phyloP scores from a whole-genome alignment of 2,329 filamentous ascomycete genomes.

The Arthrinium phaeospermum region DNA sequence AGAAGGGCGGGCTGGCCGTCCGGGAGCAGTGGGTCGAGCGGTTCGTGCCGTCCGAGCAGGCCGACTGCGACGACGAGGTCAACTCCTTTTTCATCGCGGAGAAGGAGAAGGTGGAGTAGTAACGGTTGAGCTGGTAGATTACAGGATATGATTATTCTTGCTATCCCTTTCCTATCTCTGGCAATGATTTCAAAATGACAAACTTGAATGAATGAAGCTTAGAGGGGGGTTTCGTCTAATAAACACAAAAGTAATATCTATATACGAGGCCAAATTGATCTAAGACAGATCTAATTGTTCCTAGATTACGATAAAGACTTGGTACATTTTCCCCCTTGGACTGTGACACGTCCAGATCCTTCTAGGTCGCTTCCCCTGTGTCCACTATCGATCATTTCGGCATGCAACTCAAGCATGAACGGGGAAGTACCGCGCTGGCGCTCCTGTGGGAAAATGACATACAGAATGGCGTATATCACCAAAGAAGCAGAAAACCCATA shows the following conservation, averaged over 20 bases:
- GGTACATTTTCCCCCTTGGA: neutral
- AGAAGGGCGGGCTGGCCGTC: neutral
- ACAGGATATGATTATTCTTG: too few relatives aligned
- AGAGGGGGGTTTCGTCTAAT: neutral
- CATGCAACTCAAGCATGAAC: constrained; percentile 35
- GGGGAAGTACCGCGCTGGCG: constrained; percentile 34
- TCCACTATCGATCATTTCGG: constrained; percentile 22
- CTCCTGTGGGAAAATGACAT: constrained; percentile 30
- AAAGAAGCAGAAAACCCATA: constrained; percentile 37
- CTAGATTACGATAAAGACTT: neutral
- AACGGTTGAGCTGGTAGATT: neutral
- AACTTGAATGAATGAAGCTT: too few relatives aligned
- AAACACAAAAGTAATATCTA: too few relatives aligned
- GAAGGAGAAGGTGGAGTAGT: neutral
- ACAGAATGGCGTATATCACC: constrained; percentile 30
- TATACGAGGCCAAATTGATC: neutral
- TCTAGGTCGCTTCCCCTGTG: neutral
- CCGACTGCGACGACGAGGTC: neutral
- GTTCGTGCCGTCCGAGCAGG: neutral
- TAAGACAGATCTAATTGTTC: too few relatives aligned
- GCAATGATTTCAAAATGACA: too few relatives aligned
- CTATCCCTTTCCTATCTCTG: too few relatives aligned
- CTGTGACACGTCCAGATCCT: neutral
- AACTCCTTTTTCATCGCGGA: neutral
- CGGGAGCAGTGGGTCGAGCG: neutral